phyloP scores from a whole-genome alignment of 495 filamentous ascomycete species.

The Penicillium arizonense region DNA sequence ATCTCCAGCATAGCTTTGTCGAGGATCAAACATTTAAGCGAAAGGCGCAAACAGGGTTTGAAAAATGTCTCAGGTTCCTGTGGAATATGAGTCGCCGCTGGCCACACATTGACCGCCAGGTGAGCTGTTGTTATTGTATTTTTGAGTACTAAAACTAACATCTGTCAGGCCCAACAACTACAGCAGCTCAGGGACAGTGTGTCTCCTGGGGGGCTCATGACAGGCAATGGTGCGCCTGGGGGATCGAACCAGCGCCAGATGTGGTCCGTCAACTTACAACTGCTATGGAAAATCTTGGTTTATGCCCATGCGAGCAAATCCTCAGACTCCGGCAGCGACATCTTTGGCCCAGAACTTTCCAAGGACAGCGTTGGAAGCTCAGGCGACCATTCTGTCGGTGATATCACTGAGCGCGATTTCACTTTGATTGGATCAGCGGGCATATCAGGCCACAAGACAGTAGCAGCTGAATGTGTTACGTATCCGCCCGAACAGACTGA shows the following conservation, averaged over 20 bases:
- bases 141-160: not conserved
- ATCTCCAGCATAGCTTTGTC: constrained; percentile 37
- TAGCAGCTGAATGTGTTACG: constrained; percentile 29
- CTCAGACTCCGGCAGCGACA: constrained; percentile 11
- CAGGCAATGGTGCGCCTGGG: not conserved
- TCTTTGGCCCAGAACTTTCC: constrained; percentile 27
- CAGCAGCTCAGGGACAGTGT: constrained; percentile 31
- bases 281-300: constrained; percentile 32
- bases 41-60: constrained; percentile 29
- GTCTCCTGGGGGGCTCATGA: constrained; percentile 16
- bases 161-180: constrained; percentile 18
- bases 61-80: constrained; percentile 33
- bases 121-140: not conserved
- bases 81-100: constrained; percentile 22
- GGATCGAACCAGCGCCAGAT: constrained; percentile 6
- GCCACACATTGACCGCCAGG: constrained; percentile 31
- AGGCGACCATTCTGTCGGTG: constrained; percentile 2
- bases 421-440: constrained; percentile 35
- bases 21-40: constrained; percentile 31
- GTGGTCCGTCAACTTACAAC: constrained; percentile 30
- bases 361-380: constrained; percentile 15
- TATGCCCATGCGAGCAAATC: constrained; percentile 29
- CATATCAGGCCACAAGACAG: constrained; percentile 34
- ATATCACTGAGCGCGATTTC: constrained; percentile 28
- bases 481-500: constrained; percentile 32